These are phyloP conservation scores for Ascobolus immersus DNA, from an alignment of 495 filamentous ascomycete species.

Conservation along the genomic window DNA sequence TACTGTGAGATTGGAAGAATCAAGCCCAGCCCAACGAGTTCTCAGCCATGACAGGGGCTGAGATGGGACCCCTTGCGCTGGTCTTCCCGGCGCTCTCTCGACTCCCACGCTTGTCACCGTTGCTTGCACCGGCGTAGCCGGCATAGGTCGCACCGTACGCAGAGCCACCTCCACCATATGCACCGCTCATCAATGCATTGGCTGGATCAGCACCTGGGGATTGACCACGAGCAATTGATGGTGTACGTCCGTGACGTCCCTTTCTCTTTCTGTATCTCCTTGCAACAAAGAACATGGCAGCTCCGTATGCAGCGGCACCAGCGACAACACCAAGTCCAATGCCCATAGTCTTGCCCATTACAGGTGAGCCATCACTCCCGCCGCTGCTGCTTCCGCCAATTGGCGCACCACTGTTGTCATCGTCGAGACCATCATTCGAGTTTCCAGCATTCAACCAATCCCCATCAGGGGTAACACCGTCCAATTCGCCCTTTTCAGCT, in stretches of 20 bases:
- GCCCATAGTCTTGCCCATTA: constrained; percentile 54
- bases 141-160: constrained; percentile 29
- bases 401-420: constrained; percentile 14
- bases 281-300: constrained; percentile 94
- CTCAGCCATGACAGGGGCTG: constrained; percentile 76
- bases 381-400: constrained; percentile 15
- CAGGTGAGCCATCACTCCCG: constrained; percentile 21
- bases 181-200: constrained; percentile 25
- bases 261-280: constrained; percentile 76
- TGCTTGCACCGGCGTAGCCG: constrained; percentile 26
- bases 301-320: constrained; percentile 76
- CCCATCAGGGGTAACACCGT: constrained; percentile 6
- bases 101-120: constrained; percentile 36
- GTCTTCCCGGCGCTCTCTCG: constrained; percentile 46
- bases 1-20: no score
- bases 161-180: constrained; percentile 13
- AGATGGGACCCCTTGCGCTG: constrained; percentile 45
- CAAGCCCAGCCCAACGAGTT: constrained; percentile 97
- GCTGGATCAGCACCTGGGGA: constrained; percentile 28
- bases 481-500: constrained; percentile 12
- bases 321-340: constrained; percentile 54
- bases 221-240: constrained; percentile 32
- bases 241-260: constrained; percentile 51
- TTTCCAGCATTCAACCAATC: constrained; percentile 7
- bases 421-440: constrained; percentile 17